Conservation (phyloP, 345 rosid genomes). For the Mallotus nudiflorus region DNA sequence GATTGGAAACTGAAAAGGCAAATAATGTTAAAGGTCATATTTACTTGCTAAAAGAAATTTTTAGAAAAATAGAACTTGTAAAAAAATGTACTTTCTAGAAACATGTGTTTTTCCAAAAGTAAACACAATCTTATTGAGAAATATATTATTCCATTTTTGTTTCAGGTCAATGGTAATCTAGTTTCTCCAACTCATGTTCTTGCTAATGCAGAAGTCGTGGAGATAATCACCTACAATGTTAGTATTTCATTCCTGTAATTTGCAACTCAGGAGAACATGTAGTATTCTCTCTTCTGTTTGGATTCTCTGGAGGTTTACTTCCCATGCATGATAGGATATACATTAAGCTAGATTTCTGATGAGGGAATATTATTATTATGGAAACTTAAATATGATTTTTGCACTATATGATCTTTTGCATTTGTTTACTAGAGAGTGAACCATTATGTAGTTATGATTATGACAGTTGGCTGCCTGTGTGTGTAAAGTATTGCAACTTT, state of each 20-base stretch:
- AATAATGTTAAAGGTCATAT: background rate
- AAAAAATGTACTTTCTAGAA: background rate
- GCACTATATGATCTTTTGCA: background rate
- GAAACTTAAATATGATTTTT: background rate
- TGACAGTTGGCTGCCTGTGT: background rate
- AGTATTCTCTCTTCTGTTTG: background rate
- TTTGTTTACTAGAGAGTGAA: background rate
- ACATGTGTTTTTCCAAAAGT: background rate
- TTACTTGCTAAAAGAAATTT: background rate
- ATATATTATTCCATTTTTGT: conserved; percentile 24
- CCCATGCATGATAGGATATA: background rate
- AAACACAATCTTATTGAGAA: background rate
- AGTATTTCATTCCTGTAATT: conserved; percentile 31
- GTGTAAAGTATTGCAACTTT: background rate
- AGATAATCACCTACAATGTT: conserved; percentile 88
- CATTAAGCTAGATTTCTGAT: background rate
- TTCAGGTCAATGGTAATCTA: conserved; percentile 95
- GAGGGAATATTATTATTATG: background rate
- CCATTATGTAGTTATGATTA: background rate
- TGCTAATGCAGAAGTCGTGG: conserved; percentile 97
- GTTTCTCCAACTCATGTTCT: conserved; percentile 85
- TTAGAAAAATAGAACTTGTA: background rate
- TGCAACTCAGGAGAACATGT: background rate
- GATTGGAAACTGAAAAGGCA: background rate
- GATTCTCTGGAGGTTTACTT: background rate